phyloP scores from a whole-genome alignment of 371 early-diverging fungal species.

The Rhizopus sp. region DNA sequence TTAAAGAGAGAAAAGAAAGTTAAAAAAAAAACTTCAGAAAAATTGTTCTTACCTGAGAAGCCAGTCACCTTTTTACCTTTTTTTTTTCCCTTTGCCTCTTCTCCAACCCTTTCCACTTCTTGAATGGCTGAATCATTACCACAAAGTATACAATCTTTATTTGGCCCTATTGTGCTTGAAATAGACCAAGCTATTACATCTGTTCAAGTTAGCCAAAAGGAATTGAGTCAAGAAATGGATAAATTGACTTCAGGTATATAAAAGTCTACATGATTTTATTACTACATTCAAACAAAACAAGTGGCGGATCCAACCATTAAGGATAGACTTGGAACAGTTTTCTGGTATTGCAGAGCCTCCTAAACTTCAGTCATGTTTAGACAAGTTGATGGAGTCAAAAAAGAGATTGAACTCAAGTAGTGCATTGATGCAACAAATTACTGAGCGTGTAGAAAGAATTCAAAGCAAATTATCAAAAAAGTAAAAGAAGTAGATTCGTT shows the following conservation, averaged over 20 bases:
- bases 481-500: neutral
- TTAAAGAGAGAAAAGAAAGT: neutral
- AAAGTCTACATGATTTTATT: neutral
- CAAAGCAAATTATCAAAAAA: conserved; percentile 20
- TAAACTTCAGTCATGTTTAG: conserved; percentile 50
- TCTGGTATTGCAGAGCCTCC: conserved; percentile 56
- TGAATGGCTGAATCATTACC: conserved; percentile 22
- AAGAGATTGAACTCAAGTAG: conserved; percentile 48
- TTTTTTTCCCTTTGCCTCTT: conserved; percentile 4
- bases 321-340: conserved; percentile 43
- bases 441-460: conserved; percentile 52
- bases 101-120: neutral
- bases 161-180: conserved; percentile 53
- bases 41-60: neutral
- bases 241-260: conserved; percentile 54
- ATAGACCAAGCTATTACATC: conserved; percentile 56
- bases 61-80: conserved; percentile 1
- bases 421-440: conserved; percentile 47
- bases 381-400: conserved; percentile 51
- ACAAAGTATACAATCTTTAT: conserved; percentile 45
- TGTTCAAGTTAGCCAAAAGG: conserved; percentile 55
- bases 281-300: neutral
- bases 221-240: conserved; percentile 61
- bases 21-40: conserved; percentile 7
- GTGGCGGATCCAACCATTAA: neutral